A percentile compares a stretch with the other conserved stretches of the same genome.
Conservation (phyloP, 176 grass and related monocot genomes). For the Phoenix dactylifera region DNA sequence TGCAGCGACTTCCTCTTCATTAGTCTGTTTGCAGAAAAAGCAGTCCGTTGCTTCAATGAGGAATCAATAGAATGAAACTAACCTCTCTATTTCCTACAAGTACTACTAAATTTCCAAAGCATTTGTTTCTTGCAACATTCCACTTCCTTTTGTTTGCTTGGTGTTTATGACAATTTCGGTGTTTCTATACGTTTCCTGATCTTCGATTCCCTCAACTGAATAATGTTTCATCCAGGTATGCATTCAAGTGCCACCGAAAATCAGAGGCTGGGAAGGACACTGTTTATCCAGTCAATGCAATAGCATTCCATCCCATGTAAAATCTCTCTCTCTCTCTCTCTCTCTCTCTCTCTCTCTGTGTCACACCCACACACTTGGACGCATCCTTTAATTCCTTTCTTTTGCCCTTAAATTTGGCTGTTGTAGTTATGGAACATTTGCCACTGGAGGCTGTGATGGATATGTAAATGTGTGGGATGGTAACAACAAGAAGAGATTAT, state of each 20-base stretch:
- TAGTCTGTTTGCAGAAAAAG: no score
- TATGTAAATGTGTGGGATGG: conserved; percentile 99
- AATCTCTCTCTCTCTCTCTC: not conserved
- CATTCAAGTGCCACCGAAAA: conserved; percentile 97
- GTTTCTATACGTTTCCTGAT: not conserved
- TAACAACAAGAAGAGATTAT: conserved; percentile 92
- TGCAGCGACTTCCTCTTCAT: no score
- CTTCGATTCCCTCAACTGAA: not conserved
- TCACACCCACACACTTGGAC: not conserved
- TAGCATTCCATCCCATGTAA: conserved; percentile 99
- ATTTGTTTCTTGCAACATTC: no score
- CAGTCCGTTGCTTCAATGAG: no score
- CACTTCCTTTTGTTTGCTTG: no score
- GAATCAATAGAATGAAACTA: no score
- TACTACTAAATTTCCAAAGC: no score
- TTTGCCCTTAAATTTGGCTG: not conserved
- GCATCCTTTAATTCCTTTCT: conserved; percentile 2
- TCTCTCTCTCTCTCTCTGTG: conserved; percentile 8
- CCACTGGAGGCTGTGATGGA: conserved; percentile 87
- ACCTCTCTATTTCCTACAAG: no score
- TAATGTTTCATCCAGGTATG: conserved; percentile 53
- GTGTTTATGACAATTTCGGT: no score
- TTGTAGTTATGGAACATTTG: conserved; percentile 93
- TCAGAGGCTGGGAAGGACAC: conserved; percentile 84
- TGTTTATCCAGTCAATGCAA: conserved; percentile 94